Evolutionary conservation across 2,329 filamentous ascomycete species (phyloP).

Genomic region (Clarireedia hainanense): DNA sequence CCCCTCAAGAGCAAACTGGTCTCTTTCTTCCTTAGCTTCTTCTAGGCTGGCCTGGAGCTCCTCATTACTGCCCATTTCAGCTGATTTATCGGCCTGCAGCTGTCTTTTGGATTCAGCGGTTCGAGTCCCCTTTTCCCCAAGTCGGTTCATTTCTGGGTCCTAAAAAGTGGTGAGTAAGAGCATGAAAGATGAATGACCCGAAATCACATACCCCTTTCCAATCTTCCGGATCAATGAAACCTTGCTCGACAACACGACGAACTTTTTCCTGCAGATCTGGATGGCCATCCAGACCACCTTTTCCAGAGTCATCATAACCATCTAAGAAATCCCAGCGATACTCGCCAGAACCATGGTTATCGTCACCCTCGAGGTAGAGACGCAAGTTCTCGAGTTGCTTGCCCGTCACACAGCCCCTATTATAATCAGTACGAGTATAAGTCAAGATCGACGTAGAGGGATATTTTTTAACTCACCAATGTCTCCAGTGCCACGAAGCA

Average conservation of each 20-base stretch:
- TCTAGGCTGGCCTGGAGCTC: slow-evolving; percentile 15
- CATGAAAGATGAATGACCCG: background rate
- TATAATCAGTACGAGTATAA: background rate
- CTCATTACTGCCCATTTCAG: slow-evolving; percentile 7
- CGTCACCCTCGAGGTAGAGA: slow-evolving; percentile 40
- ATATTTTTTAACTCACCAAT: slow-evolving; percentile 58
- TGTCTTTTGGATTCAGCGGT: slow-evolving; percentile 20
- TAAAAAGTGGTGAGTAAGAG: slow-evolving; percentile 9
- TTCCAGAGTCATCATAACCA: slow-evolving; percentile 73
- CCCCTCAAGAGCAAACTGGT: slow-evolving; percentile 1
- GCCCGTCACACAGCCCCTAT: slow-evolving; percentile 84
- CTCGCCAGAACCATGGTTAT: slow-evolving; percentile 41
- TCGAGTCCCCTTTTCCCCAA: slow-evolving; percentile 24
- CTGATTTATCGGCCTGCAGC: slow-evolving; percentile 15
- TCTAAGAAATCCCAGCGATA: slow-evolving; percentile 39
- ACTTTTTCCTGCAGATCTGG: slow-evolving; percentile 66
- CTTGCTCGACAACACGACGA: slow-evolving; percentile 60
- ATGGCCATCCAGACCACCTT: slow-evolving; percentile 37
- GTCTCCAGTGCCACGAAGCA: slow-evolving; percentile 68
- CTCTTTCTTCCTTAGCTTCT: background rate
- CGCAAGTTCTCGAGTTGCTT: slow-evolving; percentile 60
- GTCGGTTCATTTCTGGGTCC: slow-evolving; percentile 30
- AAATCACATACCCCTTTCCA: slow-evolving; percentile 70
- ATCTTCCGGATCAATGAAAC: slow-evolving; percentile 76
- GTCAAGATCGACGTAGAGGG: background rate